Percentiles rank a stretch among this genome's conserved stretches.
These are phyloP conservation scores for Fusarium drepaniforme DNA, from an alignment of 2,329 filamentous ascomycete genomes.

Conservation along the genomic window DNA sequence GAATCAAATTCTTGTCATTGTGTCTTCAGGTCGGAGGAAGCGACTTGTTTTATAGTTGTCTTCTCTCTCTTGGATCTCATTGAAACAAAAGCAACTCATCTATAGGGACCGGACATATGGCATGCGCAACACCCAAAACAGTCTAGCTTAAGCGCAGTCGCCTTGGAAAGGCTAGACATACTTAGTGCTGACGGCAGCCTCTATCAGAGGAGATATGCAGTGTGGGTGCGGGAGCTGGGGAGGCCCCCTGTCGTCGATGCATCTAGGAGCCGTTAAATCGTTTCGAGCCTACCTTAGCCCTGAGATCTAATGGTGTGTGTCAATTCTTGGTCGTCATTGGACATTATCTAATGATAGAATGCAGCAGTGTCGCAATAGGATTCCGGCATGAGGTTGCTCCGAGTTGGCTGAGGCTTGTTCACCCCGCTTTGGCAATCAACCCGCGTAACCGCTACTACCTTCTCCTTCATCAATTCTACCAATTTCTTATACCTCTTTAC, in stretches of 20 bases:
- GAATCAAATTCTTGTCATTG: fast-evolving
- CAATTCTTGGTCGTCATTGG: neutral
- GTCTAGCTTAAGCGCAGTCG: slow-evolving; percentile 20
- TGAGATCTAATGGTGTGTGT: neutral
- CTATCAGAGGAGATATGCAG: neutral
- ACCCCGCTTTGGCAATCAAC: neutral
- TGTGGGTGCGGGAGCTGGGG: neutral
- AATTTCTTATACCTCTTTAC: neutral
- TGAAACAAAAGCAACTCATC: neutral
- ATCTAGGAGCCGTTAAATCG: neutral
- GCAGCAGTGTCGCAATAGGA: neutral
- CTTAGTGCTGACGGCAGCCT: neutral
- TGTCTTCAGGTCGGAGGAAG: neutral
- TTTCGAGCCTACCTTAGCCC: neutral
- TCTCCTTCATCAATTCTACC: neutral
- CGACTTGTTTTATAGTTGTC: neutral
- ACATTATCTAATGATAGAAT: neutral
- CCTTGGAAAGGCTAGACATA: neutral
- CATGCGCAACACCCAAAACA: neutral
- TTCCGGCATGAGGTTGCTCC: neutral
- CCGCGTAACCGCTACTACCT: neutral
- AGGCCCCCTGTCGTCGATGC: neutral
- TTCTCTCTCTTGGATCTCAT: neutral
- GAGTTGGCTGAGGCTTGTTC: neutral
- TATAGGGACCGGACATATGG: neutral